Base-by-base conservation (phyloP, 2,329 filamentous ascomycete species). In the Chaetomiaceae sp. region DNA sequence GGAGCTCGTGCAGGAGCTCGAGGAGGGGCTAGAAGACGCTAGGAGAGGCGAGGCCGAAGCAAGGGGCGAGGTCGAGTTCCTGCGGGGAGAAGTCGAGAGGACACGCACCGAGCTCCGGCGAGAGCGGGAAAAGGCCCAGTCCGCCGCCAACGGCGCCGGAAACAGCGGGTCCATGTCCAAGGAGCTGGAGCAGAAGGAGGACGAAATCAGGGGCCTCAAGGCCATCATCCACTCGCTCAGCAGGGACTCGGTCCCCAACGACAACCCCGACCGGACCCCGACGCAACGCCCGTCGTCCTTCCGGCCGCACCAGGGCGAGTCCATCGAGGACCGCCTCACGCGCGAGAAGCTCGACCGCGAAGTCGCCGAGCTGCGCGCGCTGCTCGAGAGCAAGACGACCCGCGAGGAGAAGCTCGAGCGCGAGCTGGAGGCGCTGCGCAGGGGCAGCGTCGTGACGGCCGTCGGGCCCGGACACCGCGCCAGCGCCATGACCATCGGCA, bases 211-310 rank as follows among this genome's bases (percentile, higher is more conserved):
- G 58, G 94, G 94, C 43, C 80, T 99, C 60, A 99, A 97, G 71
- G 92, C 94, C 39, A 97, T 99, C 66, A 97, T 99, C 56, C 92
- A 97, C 71, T 96, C 90, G 17, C 78, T 99, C 34, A 96, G 91
- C 68, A 81, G 90, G 57, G 89, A 89, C 61, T 81, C 85, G 11
- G 74, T 79, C n/a, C 75, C 76, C 3, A 71, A 64, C 22, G 70
- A 70, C 40, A 66, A 67, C 43, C 54, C 67, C 39, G 67, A 66
- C 57, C 73, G 64, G 64, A 69, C 56, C 3, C 61, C 68, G 9
- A 64, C 61, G 2, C 66, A 68, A 44, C 64, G 70, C 17, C 62
- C 59, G 27, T 66, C 65, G n/a, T 74, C 73, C 1, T 66, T 73
- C 46, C 67, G 66, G 56, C 68, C 64, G 34, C 77, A 78, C 42